Conservation (phyloP, 1,284 basidiomycete genomes). For the Irpex sp. region DNA sequence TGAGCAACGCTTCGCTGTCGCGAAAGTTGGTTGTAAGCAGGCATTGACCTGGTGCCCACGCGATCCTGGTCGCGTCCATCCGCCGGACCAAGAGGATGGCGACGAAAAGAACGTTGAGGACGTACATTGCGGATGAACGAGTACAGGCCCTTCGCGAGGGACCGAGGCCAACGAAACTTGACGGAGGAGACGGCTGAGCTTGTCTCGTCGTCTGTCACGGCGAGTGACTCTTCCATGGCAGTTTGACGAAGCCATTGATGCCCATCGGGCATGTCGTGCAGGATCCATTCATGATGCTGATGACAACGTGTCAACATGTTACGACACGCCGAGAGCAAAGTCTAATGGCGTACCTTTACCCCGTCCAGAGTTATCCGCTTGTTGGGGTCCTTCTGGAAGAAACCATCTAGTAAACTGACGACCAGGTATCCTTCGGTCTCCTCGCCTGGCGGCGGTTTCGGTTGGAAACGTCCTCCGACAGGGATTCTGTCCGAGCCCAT, state of each 20-base stretch:
- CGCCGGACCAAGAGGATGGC: constrained; percentile 18
- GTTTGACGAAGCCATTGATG: constrained; percentile 81
- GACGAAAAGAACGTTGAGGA: constrained; percentile 35
- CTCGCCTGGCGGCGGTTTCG: constrained; percentile 27
- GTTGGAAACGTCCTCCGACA: constrained; percentile 56
- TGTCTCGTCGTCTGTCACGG: constrained; percentile 81
- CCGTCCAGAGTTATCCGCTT: constrained; percentile 81
- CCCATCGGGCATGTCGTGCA: constrained; percentile 69
- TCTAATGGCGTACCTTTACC: constrained; percentile 68
- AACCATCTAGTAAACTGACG: constrained; percentile 67
- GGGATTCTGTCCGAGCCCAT: constrained; percentile 76
- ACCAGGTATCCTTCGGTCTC: constrained; percentile 56
- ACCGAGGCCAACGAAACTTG: constrained; percentile 45
- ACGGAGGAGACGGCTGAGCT: constrained; percentile 68
- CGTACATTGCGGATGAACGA: constrained; percentile 43
- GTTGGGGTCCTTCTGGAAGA: constrained; percentile 82
- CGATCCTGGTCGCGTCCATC: constrained; percentile 19
- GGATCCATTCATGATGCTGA: constrained; percentile 74
- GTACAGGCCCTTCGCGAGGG: constrained; percentile 46
- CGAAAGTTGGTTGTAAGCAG: constrained; percentile 15
- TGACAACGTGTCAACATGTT: constrained; percentile 10
- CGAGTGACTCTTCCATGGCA: constrained; percentile 50
- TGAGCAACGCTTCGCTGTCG: constrained; percentile 18
- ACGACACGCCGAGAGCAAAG: constrained; percentile 9
- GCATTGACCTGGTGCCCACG: constrained; percentile 30